Conservation (phyloP, 2,329 filamentous ascomycete genomes). For the Exutisphaerella laricina region DNA sequence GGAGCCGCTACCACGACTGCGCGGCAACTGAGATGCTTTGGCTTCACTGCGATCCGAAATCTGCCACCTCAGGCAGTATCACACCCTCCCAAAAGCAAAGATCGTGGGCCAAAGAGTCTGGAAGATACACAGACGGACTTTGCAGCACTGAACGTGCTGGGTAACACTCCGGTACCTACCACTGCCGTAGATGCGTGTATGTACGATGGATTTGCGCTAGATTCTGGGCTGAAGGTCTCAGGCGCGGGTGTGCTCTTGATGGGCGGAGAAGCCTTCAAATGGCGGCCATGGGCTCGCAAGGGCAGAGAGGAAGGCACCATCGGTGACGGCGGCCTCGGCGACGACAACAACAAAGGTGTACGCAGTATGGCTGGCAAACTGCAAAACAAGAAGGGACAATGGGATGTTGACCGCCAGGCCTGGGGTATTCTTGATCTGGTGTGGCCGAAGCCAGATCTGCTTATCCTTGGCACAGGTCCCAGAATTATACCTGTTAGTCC, state of each 20-base stretch:
- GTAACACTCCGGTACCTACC: slow-evolving; percentile 66
- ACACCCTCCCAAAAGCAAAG: slow-evolving; percentile 40
- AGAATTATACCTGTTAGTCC: slow-evolving; percentile 71
- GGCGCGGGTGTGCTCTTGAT: slow-evolving; percentile 71
- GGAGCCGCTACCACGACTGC: not conserved
- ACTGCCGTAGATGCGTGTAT: slow-evolving; percentile 80
- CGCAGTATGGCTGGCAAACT: slow-evolving; percentile 43
- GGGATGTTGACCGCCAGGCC: slow-evolving; percentile 63
- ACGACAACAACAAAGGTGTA: slow-evolving; percentile 31
- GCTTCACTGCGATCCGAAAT: not conserved
- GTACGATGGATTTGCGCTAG: slow-evolving; percentile 76
- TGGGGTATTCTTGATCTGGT: slow-evolving; percentile 72
- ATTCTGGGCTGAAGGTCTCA: slow-evolving; percentile 68
- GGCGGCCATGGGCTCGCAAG: slow-evolving; percentile 69
- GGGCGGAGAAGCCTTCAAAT: slow-evolving; percentile 79
- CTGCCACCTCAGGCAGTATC: not conserved
- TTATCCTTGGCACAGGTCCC: slow-evolving; percentile 82
- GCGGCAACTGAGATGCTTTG: not conserved
- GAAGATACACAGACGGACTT: slow-evolving; percentile 69
- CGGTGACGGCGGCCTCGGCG: slow-evolving; percentile 34
- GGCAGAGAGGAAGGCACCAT: slow-evolving; percentile 33
- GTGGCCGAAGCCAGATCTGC: slow-evolving; percentile 88
- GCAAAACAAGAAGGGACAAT: slow-evolving; percentile 72
- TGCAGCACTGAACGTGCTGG: slow-evolving; percentile 69
- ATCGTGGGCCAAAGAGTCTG: slow-evolving; percentile 56